Conservation (phyloP, 768 basidiomycete species). For the Auriculariales sp. region DNA sequence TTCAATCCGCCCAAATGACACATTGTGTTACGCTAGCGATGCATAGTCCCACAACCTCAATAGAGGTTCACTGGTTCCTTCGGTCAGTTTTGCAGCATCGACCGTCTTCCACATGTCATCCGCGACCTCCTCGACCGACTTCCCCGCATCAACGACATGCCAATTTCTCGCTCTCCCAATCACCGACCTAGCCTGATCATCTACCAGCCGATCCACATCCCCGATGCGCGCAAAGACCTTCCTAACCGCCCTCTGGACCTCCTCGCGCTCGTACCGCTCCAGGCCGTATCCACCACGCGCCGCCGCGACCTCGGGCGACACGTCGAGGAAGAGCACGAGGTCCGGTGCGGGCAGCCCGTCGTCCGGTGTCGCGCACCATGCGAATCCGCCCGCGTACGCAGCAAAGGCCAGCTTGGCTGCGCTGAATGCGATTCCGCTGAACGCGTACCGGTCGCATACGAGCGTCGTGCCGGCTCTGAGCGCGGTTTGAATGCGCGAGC, state of each 20-base stretch:
- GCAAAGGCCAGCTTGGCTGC: slow-evolving; percentile 19
- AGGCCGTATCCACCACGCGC: slow-evolving; percentile 68
- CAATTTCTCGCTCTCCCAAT: neutral
- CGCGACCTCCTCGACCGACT: neutral
- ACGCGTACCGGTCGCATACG: slow-evolving; percentile 88
- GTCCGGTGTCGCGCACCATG: slow-evolving; percentile 82
- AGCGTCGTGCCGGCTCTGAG: slow-evolving; percentile 54
- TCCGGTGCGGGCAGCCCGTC: slow-evolving; percentile 82
- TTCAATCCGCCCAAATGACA: too few species aligned
- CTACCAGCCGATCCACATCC: slow-evolving; percentile 18
- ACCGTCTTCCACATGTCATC: neutral
- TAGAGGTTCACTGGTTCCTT: neutral
- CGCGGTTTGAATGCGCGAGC: slow-evolving; percentile 43
- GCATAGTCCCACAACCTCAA: neutral
- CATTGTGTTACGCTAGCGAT: too few species aligned
- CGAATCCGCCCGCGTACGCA: slow-evolving; percentile 51
- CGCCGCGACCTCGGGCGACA: slow-evolving; percentile 54
- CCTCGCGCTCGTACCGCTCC: slow-evolving; percentile 76
- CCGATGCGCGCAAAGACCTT: slow-evolving; percentile 43
- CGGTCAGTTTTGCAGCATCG: neutral
- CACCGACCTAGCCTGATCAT: neutral
- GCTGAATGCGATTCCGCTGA: slow-evolving; percentile 85
- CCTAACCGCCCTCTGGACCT: slow-evolving; percentile 55
- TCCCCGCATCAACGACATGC: neutral
- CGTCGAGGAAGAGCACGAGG: slow-evolving; percentile 72